Evolutionary conservation across 257 asterid species (phyloP).

Genomic region (Craterostigma plantagineum): DNA sequence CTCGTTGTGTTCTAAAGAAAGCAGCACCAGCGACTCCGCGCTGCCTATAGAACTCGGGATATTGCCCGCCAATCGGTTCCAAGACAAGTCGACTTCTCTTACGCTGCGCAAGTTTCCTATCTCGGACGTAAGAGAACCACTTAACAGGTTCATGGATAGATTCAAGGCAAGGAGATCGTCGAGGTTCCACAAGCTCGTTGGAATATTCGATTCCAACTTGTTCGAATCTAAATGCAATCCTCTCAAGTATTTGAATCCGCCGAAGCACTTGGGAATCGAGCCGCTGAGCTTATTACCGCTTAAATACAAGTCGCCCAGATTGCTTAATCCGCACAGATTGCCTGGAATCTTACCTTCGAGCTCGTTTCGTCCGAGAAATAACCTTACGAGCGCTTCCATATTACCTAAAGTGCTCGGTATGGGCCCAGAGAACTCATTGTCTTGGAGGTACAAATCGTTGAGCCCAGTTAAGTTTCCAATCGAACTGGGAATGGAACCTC

Average conservation of each 20-base stretch:
- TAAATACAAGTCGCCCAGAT: conserved; percentile 4
- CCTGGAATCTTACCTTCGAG: conserved; percentile 10
- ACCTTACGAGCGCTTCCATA: conserved; percentile 7
- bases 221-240: conserved; percentile 8
- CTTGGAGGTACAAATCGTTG: not conserved
- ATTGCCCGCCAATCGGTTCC: conserved; percentile 12
- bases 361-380: conserved; percentile 8
- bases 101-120: conserved; percentile 8
- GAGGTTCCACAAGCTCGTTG: conserved; percentile 14
- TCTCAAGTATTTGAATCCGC: conserved; percentile 14
- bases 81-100: conserved; percentile 9
- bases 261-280: conserved; percentile 15
- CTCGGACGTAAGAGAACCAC: conserved; percentile 10
- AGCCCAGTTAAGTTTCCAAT: not conserved
- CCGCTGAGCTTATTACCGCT: conserved; percentile 12
- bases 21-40: conserved; percentile 2
- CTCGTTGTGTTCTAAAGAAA: conserved; percentile 12
- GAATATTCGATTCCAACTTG: conserved; percentile 10
- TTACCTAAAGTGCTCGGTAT: not conserved
- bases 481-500: not conserved
- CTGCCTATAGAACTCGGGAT: conserved; percentile 14
- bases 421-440: not conserved
- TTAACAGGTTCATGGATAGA: conserved; percentile 14
- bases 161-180: conserved; percentile 9
- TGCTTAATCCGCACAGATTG: conserved; percentile 4